phyloP scores from a whole-genome alignment of 495 filamentous ascomycete species.

The Tuber microsphaerosporum region DNA sequence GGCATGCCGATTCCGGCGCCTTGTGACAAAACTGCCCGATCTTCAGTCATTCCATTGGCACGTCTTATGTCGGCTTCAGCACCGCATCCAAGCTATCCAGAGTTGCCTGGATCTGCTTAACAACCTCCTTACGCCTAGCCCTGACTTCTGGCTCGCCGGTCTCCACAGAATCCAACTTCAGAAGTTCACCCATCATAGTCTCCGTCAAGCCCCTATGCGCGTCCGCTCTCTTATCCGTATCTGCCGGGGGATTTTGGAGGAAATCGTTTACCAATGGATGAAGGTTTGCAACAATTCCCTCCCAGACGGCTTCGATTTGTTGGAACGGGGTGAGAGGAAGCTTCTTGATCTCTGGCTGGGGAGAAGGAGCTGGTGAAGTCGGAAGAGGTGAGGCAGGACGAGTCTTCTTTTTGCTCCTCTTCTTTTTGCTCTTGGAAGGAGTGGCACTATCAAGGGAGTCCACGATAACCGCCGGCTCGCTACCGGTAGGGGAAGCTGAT shows the following conservation, averaged over 20 bases:
- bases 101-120: conserved; percentile 63
- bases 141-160: conserved; percentile 60
- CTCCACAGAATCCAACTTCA: conserved; percentile 82
- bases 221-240: conserved; percentile 53
- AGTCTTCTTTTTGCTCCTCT: conserved; percentile 28
- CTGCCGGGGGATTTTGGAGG: conserved; percentile 57
- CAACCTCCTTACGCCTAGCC: conserved; percentile 62
- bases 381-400: conserved; percentile 8
- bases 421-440: conserved; percentile 32
- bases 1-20: background rate
- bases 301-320: conserved; percentile 62
- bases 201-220: conserved; percentile 77
- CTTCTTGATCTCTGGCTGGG: conserved; percentile 5
- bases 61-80: conserved; percentile 16
- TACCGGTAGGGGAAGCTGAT: background rate
- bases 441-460: background rate
- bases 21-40: background rate
- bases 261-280: conserved; percentile 62
- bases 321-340: conserved; percentile 49
- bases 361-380: background rate
- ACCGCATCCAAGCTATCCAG: conserved; percentile 57
- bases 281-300: conserved; percentile 60
- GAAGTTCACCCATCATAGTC: conserved; percentile 70
- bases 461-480: conserved; percentile 7
- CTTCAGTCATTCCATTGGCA: background rate